Evolutionary conservation across 768 basidiomycete genomes (phyloP).

Genomic region (Clitopilus hobsonii): DNA sequence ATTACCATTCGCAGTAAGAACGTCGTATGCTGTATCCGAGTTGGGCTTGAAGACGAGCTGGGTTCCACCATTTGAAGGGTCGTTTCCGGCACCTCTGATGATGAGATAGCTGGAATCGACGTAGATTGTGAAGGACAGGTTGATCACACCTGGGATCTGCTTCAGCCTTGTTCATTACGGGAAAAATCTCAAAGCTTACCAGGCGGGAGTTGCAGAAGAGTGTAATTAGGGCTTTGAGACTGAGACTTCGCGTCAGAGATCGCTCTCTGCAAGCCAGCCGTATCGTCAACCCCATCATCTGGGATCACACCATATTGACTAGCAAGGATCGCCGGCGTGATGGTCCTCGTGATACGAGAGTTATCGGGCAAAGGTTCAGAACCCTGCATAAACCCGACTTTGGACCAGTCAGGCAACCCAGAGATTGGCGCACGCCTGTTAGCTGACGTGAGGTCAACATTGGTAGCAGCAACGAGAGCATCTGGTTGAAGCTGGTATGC

Average conservation of each 20-base stretch:
- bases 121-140: slow-evolving; percentile 7
- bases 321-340: neutral
- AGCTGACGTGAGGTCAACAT: neutral
- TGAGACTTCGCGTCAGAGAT: slow-evolving; percentile 1
- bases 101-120: slow-evolving; percentile 2
- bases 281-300: slow-evolving; percentile 8
- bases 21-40: slow-evolving; percentile 6
- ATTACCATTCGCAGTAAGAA: slow-evolving; percentile 1
- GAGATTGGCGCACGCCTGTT: neutral
- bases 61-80: slow-evolving; percentile 3
- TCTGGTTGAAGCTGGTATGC: neutral
- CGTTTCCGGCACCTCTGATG: slow-evolving; percentile 6
- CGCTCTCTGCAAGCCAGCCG: slow-evolving; percentile 2
- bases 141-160: slow-evolving; percentile 1
- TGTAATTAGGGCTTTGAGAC: neutral
- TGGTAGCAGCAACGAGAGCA: neutral
- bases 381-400: neutral
- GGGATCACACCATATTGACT: slow-evolving; percentile 5
- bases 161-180: no score
- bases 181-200: neutral
- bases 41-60: slow-evolving; percentile 5
- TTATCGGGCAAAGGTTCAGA: neutral
- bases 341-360: neutral
- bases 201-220: slow-evolving; percentile 1
- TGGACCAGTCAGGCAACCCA: neutral